Percentiles rank a stretch among this genome's conserved stretches.
phyloP scores from a whole-genome alignment of 208 protist species.

The Tritrichomonas foetus region DNA sequence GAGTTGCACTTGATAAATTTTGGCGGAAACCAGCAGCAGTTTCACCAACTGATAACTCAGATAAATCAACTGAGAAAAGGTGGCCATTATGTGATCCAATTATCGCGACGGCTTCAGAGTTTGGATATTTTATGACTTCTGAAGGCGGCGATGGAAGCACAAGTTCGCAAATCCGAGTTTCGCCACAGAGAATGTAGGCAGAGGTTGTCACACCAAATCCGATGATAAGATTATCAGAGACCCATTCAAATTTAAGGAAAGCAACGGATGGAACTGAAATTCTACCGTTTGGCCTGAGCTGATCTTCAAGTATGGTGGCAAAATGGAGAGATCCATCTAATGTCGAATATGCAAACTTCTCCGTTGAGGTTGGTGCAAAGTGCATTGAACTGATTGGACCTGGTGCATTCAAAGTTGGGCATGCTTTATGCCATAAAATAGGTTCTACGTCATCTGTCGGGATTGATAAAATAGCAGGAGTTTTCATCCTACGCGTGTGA shows the following conservation, averaged over 20 bases:
- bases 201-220: background rate
- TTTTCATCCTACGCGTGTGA: background rate
- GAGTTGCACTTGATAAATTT: background rate
- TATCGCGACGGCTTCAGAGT: background rate
- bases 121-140: background rate
- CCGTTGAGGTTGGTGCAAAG: background rate
- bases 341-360: constrained; percentile 20
- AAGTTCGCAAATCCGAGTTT: background rate
- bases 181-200: background rate
- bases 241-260: constrained; percentile 24
- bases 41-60: background rate
- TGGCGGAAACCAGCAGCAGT: background rate
- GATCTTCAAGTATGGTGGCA: background rate
- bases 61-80: background rate
- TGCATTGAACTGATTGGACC: background rate
- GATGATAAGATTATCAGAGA: background rate
- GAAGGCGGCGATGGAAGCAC: background rate
- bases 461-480: background rate
- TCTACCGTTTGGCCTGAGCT: background rate
- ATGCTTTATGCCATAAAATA: background rate
- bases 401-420: background rate
- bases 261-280: background rate
- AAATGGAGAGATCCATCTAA: constrained; percentile 18
- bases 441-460: background rate
- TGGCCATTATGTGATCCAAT: background rate